A percentile compares a stretch with the other conserved stretches of the same genome.
These are phyloP conservation scores for Talaromyces pinophilus DNA, from an alignment of 2,329 filamentous ascomycete species.

Conservation along the genomic window DNA sequence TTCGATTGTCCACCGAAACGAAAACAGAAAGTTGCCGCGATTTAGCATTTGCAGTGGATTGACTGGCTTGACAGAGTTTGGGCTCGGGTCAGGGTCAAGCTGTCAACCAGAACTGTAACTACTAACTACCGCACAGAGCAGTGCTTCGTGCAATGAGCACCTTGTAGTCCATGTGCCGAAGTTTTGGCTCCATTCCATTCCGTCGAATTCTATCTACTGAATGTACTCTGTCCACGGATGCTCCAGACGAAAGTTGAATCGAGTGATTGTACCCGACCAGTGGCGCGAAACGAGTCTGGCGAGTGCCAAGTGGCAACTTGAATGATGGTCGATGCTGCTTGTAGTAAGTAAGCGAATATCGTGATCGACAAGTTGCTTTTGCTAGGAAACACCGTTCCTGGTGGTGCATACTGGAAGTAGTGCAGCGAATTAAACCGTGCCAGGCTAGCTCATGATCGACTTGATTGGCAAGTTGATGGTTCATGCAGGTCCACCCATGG, in stretches of 20 bases:
- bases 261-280: background rate
- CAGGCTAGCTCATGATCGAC: background rate
- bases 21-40: background rate
- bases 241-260: background rate
- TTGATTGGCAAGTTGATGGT: background rate
- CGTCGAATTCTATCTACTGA: background rate
- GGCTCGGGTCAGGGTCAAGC: background rate
- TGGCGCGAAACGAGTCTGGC: background rate
- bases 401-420: background rate
- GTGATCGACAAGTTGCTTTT: conserved; percentile 2
- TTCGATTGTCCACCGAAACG: background rate
- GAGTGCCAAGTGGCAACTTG: too few species aligned
- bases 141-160: conserved; percentile 3
- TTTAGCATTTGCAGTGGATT: background rate
- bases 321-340: background rate
- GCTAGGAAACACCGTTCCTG: background rate
- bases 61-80: background rate
- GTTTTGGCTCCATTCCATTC: background rate
- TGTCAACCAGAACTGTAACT: background rate
- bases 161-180: background rate
- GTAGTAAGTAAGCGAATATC: background rate
- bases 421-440: background rate
- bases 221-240: background rate
- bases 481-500: background rate
- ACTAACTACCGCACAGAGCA: background rate